Conservation (phyloP, 306 rosid genomes). For the Dicorynia guianensis region DNA sequence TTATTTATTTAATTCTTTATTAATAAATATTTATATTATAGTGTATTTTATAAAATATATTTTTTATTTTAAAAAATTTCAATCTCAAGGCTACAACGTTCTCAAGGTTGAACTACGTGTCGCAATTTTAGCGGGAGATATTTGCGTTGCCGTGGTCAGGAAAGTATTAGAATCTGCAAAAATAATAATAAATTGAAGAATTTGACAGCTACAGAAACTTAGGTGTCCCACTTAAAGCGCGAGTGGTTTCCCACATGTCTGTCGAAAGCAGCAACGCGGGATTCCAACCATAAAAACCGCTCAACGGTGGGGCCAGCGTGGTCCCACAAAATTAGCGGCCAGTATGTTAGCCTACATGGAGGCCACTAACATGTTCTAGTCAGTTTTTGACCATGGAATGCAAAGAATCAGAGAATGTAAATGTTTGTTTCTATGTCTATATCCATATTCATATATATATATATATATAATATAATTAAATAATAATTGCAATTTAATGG, state of each 20-base stretch:
- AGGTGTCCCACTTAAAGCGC: background rate
- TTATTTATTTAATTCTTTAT: too few species aligned
- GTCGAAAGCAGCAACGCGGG: background rate
- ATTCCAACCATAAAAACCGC: background rate
- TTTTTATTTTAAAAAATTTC: too few species aligned
- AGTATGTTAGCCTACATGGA: background rate
- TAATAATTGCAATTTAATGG: too few species aligned
- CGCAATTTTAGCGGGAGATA: background rate
- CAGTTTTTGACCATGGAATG: too few species aligned
- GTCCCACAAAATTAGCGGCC: slow-evolving; percentile 2
- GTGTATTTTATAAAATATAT: too few species aligned
- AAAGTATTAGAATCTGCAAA: background rate
- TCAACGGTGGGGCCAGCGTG: background rate
- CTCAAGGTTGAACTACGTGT: background rate
- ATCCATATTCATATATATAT: background rate
- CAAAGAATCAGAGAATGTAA: too few species aligned
- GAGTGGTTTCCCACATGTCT: background rate
- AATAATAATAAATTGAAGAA: too few species aligned
- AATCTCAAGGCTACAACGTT: too few species aligned
- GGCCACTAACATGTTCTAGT: background rate
- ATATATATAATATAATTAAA: too few species aligned
- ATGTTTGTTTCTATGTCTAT: background rate
- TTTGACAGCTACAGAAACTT: background rate
- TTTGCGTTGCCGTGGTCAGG: background rate
- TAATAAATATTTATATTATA: too few species aligned